phyloP scores from a whole-genome alignment of 768 basidiomycete genomes.

The Russula griseocarnosa region DNA sequence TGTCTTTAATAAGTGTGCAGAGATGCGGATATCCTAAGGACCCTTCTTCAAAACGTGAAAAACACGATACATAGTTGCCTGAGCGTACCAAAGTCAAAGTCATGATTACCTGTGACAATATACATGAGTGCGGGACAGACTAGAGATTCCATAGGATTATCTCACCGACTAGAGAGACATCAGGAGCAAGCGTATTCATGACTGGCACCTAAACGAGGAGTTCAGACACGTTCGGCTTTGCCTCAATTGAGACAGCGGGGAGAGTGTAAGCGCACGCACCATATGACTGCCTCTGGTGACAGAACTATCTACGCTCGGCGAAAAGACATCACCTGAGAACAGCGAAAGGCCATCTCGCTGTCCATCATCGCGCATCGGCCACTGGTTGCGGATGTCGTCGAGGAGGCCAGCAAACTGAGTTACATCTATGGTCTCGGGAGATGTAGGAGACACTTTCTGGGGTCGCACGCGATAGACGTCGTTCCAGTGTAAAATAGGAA shows the following conservation, averaged over 20 bases:
- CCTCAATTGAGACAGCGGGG: neutral
- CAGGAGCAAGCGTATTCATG: slow-evolving; percentile 74
- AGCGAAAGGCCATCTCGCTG: slow-evolving; percentile 68
- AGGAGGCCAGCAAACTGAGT: slow-evolving; percentile 79
- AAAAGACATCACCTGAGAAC: slow-evolving; percentile 89
- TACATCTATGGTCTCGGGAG: slow-evolving; percentile 71
- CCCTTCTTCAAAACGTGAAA: neutral
- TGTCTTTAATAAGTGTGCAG: slow-evolving; percentile 63
- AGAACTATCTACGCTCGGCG: slow-evolving; percentile 80
- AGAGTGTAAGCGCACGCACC: slow-evolving; percentile 48
- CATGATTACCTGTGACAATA: slow-evolving; percentile 69
- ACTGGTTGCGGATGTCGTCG: slow-evolving; percentile 54
- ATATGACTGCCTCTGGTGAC: slow-evolving; percentile 90
- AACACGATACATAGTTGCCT: neutral
- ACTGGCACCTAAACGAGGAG: slow-evolving; percentile 68
- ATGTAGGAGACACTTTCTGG: slow-evolving; percentile 56
- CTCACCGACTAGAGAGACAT: slow-evolving; percentile 76
- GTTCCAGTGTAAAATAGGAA: slow-evolving; percentile 67
- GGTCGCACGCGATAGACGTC: slow-evolving; percentile 79
- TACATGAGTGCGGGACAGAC: slow-evolving; percentile 2
- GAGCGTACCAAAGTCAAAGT: slow-evolving; percentile 77
- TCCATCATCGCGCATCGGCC: slow-evolving; percentile 48
- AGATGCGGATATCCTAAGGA: slow-evolving; percentile 57
- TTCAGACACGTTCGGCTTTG: neutral
- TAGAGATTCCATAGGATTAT: slow-evolving; percentile 2